Base-by-base conservation (phyloP, 805 yeast species). In the Zygosaccharomyces kombuchaensis region DNA sequence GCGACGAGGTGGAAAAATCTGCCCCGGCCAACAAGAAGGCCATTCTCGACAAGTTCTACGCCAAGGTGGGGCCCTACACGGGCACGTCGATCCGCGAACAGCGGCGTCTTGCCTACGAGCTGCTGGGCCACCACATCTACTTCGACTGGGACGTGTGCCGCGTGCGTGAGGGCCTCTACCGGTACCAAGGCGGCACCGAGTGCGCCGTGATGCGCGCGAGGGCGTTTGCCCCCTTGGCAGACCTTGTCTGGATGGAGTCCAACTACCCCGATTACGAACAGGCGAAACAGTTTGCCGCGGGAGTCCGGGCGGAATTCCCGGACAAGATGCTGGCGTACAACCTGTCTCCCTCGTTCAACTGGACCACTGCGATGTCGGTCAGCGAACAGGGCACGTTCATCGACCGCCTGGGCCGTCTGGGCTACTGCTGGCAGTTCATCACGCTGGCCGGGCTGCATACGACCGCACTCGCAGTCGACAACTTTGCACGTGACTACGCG, bases 241-340 rank as follows among this genome's bases (percentile, higher is more conserved):
- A 90, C 70, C 76, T 91, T 73, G 82, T 90, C 58, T 91, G 98
- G 98, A 90, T 91, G 97, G 98, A 91, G 76, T 84, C 96, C 49
- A 90, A 90, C 68, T 78, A 87, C 57, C 98, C 98, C 56, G 96
- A 89, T 69, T 90, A 78, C 71, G 77, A 75, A 50, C 98, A 91
- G 74, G 98, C 97, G 54, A 80, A 82, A 70, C 96, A 88, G 72
- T 91, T 91, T 63, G 93, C 98, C 46, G 85, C 81, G 37, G 97
- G 98, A 63, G 95, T 91, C 55, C 79, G 82, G 66, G 77, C 80
- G 27, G 74, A 74, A 48, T 85, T 67, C 71, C 98, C 98, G 57
- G 77, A 86, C 55, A 90, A 91, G 71, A 90, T 97, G 98, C 77
- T 91, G 57, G 95, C 97, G 43, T 91, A 91, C 76, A 91, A 91